Percentiles rank a stretch among this genome's conserved stretches.
phyloP scores from a whole-genome alignment of 169 alveolate species.

The Cryptosporidium ryanae region DNA sequence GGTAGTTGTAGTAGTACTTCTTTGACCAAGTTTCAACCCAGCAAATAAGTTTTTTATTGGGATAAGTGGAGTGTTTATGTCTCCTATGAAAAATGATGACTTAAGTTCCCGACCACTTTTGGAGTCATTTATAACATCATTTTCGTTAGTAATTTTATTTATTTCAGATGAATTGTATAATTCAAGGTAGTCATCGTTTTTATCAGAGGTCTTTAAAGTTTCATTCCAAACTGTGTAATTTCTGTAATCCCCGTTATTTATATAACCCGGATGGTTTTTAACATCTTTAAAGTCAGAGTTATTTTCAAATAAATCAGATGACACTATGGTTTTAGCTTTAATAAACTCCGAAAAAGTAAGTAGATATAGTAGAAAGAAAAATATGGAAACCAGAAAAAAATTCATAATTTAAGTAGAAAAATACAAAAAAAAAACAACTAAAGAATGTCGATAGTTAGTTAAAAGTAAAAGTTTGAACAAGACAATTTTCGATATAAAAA shows the following conservation, averaged over 20 bases:
- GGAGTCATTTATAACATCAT: not conserved
- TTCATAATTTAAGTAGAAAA: too few relatives aligned
- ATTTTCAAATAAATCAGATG: not conserved
- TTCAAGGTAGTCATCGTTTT: not conserved
- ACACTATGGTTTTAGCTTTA: not conserved
- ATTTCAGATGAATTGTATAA: too few relatives aligned
- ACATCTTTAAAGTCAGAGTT: not conserved
- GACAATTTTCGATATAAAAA: conserved; percentile 19
- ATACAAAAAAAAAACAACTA: not conserved
- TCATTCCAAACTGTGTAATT: not conserved
- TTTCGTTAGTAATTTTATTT: not conserved
- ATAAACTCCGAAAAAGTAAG: not conserved
- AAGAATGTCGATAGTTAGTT: not conserved
- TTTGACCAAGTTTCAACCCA: not conserved
- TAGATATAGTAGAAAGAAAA: not conserved
- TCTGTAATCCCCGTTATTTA: not conserved
- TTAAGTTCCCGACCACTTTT: conserved; percentile 4
- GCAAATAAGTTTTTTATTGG: conserved; percentile 18
- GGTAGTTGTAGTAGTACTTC: conserved; percentile 32
- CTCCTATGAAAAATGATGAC: conserved; percentile 18
- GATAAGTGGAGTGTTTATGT: conserved; percentile 16
- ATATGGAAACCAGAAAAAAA: too few relatives aligned
- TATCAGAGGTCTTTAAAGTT: not conserved
- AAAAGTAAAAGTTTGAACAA: not conserved
- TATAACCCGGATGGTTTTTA: too few relatives aligned